phyloP scores from a whole-genome alignment of 768 basidiomycete species.

The Agaricus sinodeliciosus region DNA sequence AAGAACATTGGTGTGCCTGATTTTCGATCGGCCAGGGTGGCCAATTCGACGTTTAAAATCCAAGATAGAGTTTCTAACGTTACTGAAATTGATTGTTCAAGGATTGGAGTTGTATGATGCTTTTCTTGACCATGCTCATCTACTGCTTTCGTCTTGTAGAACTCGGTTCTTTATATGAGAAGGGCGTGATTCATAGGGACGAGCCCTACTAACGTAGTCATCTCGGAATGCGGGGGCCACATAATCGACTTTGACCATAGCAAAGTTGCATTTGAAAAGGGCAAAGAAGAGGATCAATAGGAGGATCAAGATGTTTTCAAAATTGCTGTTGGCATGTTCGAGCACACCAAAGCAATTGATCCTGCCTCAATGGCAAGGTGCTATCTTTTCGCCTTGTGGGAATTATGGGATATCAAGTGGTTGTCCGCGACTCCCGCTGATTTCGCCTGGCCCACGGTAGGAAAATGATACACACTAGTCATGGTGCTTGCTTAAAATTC shows the following conservation, averaged over 20 bases:
- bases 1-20: background rate
- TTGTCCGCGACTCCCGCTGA: too few species aligned
- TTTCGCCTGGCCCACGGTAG: too few species aligned
- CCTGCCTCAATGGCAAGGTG: too few species aligned
- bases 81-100: too few species aligned
- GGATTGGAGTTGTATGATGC: background rate
- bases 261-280: background rate
- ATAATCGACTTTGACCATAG: slow-evolving; percentile 2
- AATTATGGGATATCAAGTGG: too few species aligned
- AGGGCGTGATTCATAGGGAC: background rate
- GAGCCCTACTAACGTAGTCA: background rate
- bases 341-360: too few species aligned
- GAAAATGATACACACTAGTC: too few species aligned
- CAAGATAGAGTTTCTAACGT: too few species aligned
- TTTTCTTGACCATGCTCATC: background rate
- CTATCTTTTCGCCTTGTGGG: too few species aligned
- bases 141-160: background rate
- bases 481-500: too few species aligned
- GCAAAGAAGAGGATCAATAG: background rate
- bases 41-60: background rate
- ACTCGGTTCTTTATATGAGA: background rate
- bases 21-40: background rate
- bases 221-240: background rate
- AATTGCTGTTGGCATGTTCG: too few species aligned
- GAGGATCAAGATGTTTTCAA: background rate